Conservation (phyloP, 371 early-diverging fungal species). For the Mortierella sp. region DNA sequence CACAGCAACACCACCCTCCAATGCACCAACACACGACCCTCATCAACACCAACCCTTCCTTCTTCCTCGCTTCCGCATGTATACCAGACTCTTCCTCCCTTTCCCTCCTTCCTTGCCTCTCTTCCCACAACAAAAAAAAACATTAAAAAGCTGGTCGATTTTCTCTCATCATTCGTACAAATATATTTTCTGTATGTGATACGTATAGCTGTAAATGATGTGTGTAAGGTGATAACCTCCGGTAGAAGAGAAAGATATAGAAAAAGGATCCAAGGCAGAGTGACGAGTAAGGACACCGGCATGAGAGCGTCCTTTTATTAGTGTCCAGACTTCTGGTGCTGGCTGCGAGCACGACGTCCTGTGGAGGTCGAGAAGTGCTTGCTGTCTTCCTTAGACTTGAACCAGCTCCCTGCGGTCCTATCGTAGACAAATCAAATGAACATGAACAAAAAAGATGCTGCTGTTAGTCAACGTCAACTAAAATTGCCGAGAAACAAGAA, state of each 20-base stretch:
- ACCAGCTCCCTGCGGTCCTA: slow-evolving; percentile 26
- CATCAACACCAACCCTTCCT: neutral
- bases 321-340: slow-evolving; percentile 34
- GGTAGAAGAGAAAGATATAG: too few relatives aligned
- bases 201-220: neutral
- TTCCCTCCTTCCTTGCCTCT: neutral
- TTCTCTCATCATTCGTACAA: neutral
- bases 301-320: neutral
- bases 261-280: too few relatives aligned
- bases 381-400: slow-evolving; percentile 17
- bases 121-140: neutral
- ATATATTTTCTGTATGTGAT: too few relatives aligned
- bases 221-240: too few relatives aligned
- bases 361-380: neutral
- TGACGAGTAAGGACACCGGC: neutral
- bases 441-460: neutral
- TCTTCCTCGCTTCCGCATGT: neutral
- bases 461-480: neutral
- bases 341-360: neutral
- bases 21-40: too few relatives aligned
- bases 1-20: neutral
- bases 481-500: neutral
- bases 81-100: neutral
- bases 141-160: neutral
- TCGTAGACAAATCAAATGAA: too few relatives aligned